These are phyloP conservation scores for Arachis hypogaea DNA, from an alignment of 306 rosid species.

Conservation along the genomic window DNA sequence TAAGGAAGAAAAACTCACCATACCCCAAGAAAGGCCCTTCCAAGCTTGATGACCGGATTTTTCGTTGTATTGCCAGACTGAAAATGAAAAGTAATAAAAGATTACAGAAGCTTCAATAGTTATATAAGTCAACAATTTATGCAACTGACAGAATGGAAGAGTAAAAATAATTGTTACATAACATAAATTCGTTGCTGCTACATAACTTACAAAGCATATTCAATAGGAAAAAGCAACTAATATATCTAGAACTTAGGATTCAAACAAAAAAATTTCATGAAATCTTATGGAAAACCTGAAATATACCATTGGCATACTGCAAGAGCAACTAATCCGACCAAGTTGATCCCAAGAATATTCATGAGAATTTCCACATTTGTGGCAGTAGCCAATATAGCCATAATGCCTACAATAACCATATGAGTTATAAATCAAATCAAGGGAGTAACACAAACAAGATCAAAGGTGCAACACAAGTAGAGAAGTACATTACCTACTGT, in stretches of 20 bases:
- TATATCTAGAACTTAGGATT: slow-evolving; percentile 16
- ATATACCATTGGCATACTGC: slow-evolving; percentile 63
- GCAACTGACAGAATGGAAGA: slow-evolving; percentile 15
- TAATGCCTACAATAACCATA: slow-evolving; percentile 54
- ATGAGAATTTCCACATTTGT: slow-evolving; percentile 75
- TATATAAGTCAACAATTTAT: slow-evolving; percentile 1
- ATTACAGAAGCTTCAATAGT: not conserved
- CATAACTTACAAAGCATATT: slow-evolving; percentile 1
- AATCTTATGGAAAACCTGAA: slow-evolving; percentile 7
- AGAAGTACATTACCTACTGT: too few relatives aligned
- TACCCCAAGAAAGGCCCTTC: slow-evolving; percentile 98
- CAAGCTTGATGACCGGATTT: slow-evolving; percentile 74
- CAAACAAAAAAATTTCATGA: not conserved
- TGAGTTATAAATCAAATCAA: not conserved
- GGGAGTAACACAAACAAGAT: too few relatives aligned
- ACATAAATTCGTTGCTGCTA: slow-evolving; percentile 11
- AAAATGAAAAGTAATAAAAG: slow-evolving; percentile 24
- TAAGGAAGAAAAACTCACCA: slow-evolving; percentile 51
- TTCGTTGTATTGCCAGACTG: slow-evolving; percentile 83
- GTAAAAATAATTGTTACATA: not conserved
- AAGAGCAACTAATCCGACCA: slow-evolving; percentile 75
- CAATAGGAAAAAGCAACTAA: slow-evolving; percentile 34
- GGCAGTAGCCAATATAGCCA: slow-evolving; percentile 72
- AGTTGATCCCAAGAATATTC: slow-evolving; percentile 76
- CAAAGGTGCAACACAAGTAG: too few relatives aligned